Evolutionary conservation across 768 basidiomycete species (phyloP).

Genomic region (Pholiota microspora): DNA sequence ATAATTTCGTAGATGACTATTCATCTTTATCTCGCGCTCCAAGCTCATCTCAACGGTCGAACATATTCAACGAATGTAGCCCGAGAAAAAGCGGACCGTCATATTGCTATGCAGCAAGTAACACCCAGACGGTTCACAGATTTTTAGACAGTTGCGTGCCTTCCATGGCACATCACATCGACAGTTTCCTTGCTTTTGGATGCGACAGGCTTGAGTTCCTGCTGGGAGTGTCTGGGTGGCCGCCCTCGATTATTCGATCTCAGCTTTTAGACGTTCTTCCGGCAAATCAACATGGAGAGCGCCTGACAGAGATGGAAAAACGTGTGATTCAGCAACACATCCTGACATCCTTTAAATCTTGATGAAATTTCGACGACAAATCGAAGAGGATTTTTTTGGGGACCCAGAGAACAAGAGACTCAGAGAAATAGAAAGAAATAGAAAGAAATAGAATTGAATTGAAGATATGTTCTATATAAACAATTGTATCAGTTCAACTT

Average conservation of each 20-base stretch:
- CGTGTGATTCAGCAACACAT: not conserved
- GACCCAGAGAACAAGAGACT: no score
- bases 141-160: slow-evolving; percentile 11
- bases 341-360: not conserved
- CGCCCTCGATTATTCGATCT: not conserved
- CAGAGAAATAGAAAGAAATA: not conserved
- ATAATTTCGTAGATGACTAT: no score
- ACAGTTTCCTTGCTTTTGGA: slow-evolving; percentile 9
- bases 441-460: not conserved
- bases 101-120: not conserved
- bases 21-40: no score
- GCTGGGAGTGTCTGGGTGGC: slow-evolving; percentile 8
- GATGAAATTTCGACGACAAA: not conserved
- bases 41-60: not conserved
- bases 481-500: slow-evolving; percentile 16
- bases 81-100: not conserved
- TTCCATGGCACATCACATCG: slow-evolving; percentile 7
- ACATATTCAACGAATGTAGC: not conserved
- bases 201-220: slow-evolving; percentile 6
- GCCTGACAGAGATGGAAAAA: not conserved
- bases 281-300: not conserved
- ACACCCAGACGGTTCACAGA: not conserved
- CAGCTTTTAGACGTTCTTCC: slow-evolving; percentile 1
- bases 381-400: no score
- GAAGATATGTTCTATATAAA: not conserved